A percentile compares a stretch with the other conserved stretches of the same genome.
Evolutionary conservation across 129 eudicot genomes (phyloP).

Genomic region (Erigeron canadensis): DNA sequence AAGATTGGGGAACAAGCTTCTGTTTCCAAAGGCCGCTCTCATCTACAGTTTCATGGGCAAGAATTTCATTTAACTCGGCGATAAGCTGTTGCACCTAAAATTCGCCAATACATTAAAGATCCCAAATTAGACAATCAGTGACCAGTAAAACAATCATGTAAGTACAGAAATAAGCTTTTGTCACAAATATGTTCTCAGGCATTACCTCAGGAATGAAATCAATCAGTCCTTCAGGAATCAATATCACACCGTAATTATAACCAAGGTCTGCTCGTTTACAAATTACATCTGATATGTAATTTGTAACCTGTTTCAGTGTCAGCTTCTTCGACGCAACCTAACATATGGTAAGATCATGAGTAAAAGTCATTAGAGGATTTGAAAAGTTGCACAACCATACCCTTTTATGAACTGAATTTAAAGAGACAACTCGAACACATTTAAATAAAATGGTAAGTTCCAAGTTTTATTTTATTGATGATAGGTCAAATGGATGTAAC

Average conservation of each 20-base stretch:
- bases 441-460: neutral
- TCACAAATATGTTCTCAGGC: conserved; percentile 2
- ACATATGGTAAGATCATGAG: conserved; percentile 17
- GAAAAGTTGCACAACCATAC: neutral
- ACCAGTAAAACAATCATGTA: neutral
- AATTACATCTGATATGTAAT: conserved; percentile 87
- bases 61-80: conserved; percentile 86
- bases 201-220: conserved; percentile 97
- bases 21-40: conserved; percentile 90
- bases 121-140: neutral
- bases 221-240: conserved; percentile 94
- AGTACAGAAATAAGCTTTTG: neutral
- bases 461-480: neutral
- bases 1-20: conserved; percentile 66
- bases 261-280: conserved; percentile 91
- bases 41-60: conserved; percentile 86
- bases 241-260: conserved; percentile 88
- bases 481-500: neutral
- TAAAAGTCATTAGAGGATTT: neutral
- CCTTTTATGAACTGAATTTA: neutral
- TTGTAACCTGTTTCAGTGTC: conserved; percentile 83
- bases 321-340: conserved; percentile 83
- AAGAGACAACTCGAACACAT: neutral
- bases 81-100: conserved; percentile 93
- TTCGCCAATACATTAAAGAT: neutral